phyloP scores from a whole-genome alignment of 768 basidiomycete genomes.

The Termitomyces sp. region DNA sequence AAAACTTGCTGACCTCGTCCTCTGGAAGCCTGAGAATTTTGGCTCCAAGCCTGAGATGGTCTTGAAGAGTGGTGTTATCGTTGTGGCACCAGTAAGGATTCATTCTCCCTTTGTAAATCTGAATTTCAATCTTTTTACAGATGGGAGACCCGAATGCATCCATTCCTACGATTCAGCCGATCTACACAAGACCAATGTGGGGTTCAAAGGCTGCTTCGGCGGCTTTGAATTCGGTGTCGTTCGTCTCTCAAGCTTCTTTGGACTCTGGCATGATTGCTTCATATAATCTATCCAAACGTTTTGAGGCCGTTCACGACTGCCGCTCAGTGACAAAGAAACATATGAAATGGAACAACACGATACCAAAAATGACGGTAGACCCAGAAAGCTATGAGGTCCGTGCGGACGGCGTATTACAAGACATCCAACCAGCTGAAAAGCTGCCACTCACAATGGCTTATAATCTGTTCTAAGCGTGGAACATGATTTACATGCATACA shows the following conservation, averaged over 20 bases:
- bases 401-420: conserved; percentile 73
- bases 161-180: conserved; percentile 93
- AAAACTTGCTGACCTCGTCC: conserved; percentile 86
- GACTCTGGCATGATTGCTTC: conserved; percentile 48
- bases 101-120: neutral
- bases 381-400: conserved; percentile 87
- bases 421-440: conserved; percentile 65
- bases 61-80: conserved; percentile 91
- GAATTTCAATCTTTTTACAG: conserved; percentile 28
- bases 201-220: conserved; percentile 73
- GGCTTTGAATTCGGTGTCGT: conserved; percentile 77
- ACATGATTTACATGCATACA: conserved; percentile 51
- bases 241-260: conserved; percentile 77
- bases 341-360: conserved; percentile 89
- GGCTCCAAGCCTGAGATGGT: conserved; percentile 92
- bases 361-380: conserved; percentile 85
- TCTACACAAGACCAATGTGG: conserved; percentile 91
- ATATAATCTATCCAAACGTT: conserved; percentile 67
- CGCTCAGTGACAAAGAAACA: conserved; percentile 73
- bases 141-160: conserved; percentile 98
- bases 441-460: conserved; percentile 69
- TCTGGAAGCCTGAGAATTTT: conserved; percentile 95
- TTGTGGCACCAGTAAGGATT: conserved; percentile 69
- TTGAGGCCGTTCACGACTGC: conserved; percentile 74
- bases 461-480: conserved; percentile 68